These are phyloP conservation scores for Suaeda aralocaspica DNA, from an alignment of 148 eudicot species.

Conservation along the genomic window DNA sequence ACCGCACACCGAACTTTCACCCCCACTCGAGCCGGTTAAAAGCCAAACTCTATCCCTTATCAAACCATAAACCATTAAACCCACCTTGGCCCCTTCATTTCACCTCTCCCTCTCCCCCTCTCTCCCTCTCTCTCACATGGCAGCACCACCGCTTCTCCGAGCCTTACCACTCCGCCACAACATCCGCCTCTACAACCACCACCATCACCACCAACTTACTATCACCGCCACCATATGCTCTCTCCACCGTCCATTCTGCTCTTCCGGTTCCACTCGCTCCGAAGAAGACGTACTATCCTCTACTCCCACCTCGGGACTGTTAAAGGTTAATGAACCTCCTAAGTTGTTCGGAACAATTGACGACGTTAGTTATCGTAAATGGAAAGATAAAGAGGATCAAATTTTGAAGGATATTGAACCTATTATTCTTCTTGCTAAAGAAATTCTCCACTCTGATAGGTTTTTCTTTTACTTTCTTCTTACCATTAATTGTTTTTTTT, in stretches of 20 bases:
- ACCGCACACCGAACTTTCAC: no score
- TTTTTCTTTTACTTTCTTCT: neutral
- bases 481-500: neutral
- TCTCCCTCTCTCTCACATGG: constrained; percentile 15
- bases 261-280: constrained; percentile 25
- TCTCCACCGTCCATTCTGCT: constrained; percentile 21
- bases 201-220: constrained; percentile 14
- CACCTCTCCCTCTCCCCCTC: no score
- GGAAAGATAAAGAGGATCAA: constrained; percentile 56
- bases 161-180: constrained; percentile 36
- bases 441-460: constrained; percentile 76
- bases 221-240: constrained; percentile 1
- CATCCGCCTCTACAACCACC: constrained; percentile 26
- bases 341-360: constrained; percentile 27
- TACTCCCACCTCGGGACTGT: neutral
- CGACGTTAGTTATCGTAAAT: constrained; percentile 40
- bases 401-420: constrained; percentile 62
- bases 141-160: constrained; percentile 44
- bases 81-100: no score
- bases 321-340: constrained; percentile 32
- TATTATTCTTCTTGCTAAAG: constrained; percentile 43
- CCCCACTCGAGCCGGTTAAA: no score
- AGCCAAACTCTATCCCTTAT: no score
- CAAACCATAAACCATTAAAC: no score
- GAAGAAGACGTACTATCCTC: constrained; percentile 24